A percentile compares a stretch with the other conserved stretches of the same genome.
These are phyloP conservation scores for Talaromyces thailandensis DNA, from an alignment of 495 filamentous ascomycete genomes.

Conservation along the genomic window DNA sequence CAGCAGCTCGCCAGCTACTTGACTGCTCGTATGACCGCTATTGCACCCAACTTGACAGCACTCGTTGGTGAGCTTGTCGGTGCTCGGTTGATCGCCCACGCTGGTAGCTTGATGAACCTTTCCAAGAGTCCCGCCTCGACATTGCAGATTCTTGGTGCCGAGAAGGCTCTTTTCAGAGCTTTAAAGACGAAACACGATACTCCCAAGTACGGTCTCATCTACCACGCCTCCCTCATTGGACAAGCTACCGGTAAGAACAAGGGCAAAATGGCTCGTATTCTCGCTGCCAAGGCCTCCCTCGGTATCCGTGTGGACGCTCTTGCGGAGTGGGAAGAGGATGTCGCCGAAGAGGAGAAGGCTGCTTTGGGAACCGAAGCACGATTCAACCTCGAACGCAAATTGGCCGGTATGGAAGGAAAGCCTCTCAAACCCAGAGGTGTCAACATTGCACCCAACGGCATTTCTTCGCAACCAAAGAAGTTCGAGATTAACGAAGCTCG, in stretches of 20 bases:
- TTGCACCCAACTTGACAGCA: conserved; percentile 91
- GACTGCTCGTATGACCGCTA: conserved; percentile 87
- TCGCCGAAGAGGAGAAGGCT: conserved; percentile 79
- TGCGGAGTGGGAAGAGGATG: conserved; percentile 67
- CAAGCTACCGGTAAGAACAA: conserved; percentile 97
- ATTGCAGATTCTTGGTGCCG: conserved; percentile 94
- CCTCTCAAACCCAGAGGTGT: conserved; percentile 69
- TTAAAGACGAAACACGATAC: conserved; percentile 99
- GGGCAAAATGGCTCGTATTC: conserved; percentile 96
- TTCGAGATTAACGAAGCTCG: conserved; percentile 90
- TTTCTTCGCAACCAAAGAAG: conserved; percentile 53
- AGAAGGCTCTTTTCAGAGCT: conserved; percentile 97
- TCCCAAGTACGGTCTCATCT: conserved; percentile 98
- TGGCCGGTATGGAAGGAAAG: conserved; percentile 84
- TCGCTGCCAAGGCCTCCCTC: conserved; percentile 86
- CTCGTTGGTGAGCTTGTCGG: conserved; percentile 92
- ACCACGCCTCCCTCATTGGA: conserved; percentile 92
- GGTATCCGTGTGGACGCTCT: conserved; percentile 91
- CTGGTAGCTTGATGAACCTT: conserved; percentile 89
- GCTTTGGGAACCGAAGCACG: conserved; percentile 64
- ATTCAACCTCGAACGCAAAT: conserved; percentile 73
- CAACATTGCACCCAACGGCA: conserved; percentile 64
- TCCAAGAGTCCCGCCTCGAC: conserved; percentile 95
- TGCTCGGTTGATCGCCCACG: conserved; percentile 89
- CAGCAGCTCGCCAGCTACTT: conserved; percentile 82